These are phyloP conservation scores for Rhinocladiella mackenziei DNA, from an alignment of 2,329 filamentous ascomycete species.

Conservation along the genomic window DNA sequence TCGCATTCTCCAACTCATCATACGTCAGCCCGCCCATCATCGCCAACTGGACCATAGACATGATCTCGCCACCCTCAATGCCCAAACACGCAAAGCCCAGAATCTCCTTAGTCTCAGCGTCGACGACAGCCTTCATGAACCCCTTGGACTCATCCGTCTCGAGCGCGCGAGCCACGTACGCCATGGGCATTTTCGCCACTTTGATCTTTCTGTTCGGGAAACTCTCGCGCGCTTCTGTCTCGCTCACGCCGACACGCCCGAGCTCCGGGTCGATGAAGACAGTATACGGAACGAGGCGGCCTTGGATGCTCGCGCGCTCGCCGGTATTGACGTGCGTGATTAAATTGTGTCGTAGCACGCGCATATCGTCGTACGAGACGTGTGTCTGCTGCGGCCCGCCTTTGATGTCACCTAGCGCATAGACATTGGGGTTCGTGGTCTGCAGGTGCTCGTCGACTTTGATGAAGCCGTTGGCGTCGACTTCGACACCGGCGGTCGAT, in stretches of 20 bases:
- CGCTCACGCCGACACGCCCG: slow-evolving; percentile 50
- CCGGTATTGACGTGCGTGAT: slow-evolving; percentile 30
- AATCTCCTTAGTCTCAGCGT: slow-evolving; percentile 48
- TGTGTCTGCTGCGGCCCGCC: slow-evolving; percentile 54
- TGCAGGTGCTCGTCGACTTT: slow-evolving; percentile 43
- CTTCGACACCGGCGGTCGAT: slow-evolving; percentile 40
- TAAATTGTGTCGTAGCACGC: slow-evolving; percentile 49
- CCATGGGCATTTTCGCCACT: slow-evolving; percentile 51
- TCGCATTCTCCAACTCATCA: slow-evolving; percentile 45
- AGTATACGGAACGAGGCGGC: slow-evolving; percentile 45
- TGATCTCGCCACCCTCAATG: slow-evolving; percentile 52
- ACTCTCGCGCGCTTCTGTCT: slow-evolving; percentile 35
- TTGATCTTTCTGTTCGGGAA: slow-evolving; percentile 34
- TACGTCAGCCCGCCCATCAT: slow-evolving; percentile 49
- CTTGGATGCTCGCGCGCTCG: slow-evolving; percentile 30
- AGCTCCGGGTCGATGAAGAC: slow-evolving; percentile 55
- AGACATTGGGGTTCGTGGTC: slow-evolving; percentile 44
- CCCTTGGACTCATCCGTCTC: slow-evolving; percentile 52
- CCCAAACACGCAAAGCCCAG: slow-evolving; percentile 52
- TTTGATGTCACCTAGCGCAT: slow-evolving; percentile 51
- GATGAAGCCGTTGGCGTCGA: slow-evolving; percentile 44
- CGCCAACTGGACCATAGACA: slow-evolving; percentile 52
- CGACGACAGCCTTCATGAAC: slow-evolving; percentile 52
- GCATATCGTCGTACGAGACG: slow-evolving; percentile 55
- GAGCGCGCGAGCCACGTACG: slow-evolving; percentile 48